Conservation (phyloP, 371 early-diverging fungal species). For the Parasitella parasitica region DNA sequence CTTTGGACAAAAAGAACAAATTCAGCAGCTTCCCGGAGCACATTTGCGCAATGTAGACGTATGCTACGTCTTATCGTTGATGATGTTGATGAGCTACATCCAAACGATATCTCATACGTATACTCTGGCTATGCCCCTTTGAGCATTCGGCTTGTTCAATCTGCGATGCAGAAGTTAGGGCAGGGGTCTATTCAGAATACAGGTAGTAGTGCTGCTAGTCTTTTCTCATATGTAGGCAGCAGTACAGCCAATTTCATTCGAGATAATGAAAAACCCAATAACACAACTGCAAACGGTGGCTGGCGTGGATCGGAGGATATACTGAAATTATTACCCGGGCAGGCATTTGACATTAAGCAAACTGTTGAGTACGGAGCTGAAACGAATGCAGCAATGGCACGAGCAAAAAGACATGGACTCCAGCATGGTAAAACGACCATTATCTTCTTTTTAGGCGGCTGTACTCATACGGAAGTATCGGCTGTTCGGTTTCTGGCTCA, state of each 20-base stretch:
- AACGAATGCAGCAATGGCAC: constrained; percentile 48
- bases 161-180: constrained; percentile 56
- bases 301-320: constrained; percentile 91
- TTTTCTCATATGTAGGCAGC: constrained; percentile 35
- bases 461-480: constrained; percentile 89
- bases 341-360: constrained; percentile 77
- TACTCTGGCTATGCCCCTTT: constrained; percentile 95
- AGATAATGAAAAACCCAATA: constrained; percentile 7
- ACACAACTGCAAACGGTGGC: constrained; percentile 34
- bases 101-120: constrained; percentile 89
- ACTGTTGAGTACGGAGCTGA: constrained; percentile 58
- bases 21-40: constrained; percentile 39
- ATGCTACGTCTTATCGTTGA: constrained; percentile 81
- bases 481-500: constrained; percentile 83
- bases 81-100: constrained; percentile 83
- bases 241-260: constrained; percentile 14
- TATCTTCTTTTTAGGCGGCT: constrained; percentile 95
- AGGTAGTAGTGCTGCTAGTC: constrained; percentile 28
- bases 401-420: constrained; percentile 55
- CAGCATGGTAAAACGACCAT: constrained; percentile 74
- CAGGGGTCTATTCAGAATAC: constrained; percentile 19
- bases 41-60: constrained; percentile 64
- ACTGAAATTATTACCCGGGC: constrained; percentile 73
- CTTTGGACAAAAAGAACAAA: constrained; percentile 60
- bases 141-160: constrained; percentile 86